phyloP scores from a whole-genome alignment of 768 basidiomycete genomes.

The Rossbeevera mucosa region DNA sequence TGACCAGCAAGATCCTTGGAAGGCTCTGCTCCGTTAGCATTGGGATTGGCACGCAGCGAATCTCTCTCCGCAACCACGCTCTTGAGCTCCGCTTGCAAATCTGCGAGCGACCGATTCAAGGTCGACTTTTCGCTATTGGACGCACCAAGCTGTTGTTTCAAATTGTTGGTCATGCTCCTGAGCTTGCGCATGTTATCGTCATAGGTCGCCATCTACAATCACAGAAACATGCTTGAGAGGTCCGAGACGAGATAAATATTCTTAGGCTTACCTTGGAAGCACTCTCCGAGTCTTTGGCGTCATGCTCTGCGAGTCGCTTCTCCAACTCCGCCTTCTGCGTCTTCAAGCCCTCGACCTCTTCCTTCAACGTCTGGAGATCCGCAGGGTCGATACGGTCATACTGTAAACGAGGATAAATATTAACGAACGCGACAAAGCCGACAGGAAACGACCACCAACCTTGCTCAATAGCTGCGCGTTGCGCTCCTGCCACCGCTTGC shows the following conservation, averaged over 20 bases:
- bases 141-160: slow-evolving; percentile 23
- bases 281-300: slow-evolving; percentile 28
- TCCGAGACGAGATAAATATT: background rate
- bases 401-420: slow-evolving; percentile 32
- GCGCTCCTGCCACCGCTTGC: slow-evolving; percentile 78
- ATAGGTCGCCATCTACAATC: slow-evolving; percentile 36
- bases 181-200: slow-evolving; percentile 41
- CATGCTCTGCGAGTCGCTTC: slow-evolving; percentile 27
- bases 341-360: slow-evolving; percentile 58
- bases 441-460: slow-evolving; percentile 37
- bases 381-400: slow-evolving; percentile 88
- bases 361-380: slow-evolving; percentile 74
- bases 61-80: slow-evolving; percentile 28
- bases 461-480: slow-evolving; percentile 78
- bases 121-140: slow-evolving; percentile 28
- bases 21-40: slow-evolving; percentile 9
- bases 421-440: background rate
- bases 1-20: slow-evolving; percentile 33
- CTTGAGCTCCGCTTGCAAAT: slow-evolving; percentile 27
- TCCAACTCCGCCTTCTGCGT: slow-evolving; percentile 36
- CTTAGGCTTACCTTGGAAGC: slow-evolving; percentile 30
- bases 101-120: slow-evolving; percentile 25
- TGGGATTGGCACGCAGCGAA: slow-evolving; percentile 16
- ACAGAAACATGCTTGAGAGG: background rate
- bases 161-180: slow-evolving; percentile 23